Evolutionary conservation across 176 grass and related monocot genomes (phyloP), one percentile per base, ranked within the genome.

Genomic region (Olyra latifolia): DNA sequence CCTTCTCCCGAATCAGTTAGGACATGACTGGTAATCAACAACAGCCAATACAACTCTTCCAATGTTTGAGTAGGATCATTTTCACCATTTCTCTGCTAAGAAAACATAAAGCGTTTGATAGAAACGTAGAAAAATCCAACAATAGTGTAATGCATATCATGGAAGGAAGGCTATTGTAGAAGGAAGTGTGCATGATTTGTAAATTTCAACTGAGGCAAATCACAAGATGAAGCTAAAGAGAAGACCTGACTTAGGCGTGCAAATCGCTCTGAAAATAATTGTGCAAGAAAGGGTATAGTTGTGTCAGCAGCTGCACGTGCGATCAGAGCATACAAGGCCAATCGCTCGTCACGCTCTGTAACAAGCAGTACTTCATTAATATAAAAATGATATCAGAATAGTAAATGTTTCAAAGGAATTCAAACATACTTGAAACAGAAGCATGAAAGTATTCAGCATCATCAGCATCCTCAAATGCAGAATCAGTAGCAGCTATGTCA

Each of bases 1-100:
- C 95, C 95, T 83, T 95, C 95, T 17, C 95, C 92, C 66, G 95
- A 93, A 87, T 98, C 95, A 91, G 95, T 95, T 69, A 98, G 88
- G 66, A 98, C 95, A 82, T 98, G 95, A 66, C 92, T 93, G 43
- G 95, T 89, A 71, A 98, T 88, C 74, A 98, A 76, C 79, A 98
- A 87, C 30, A 98, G 84, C 95, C 95, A 98, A 85, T 98, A 95
- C 19, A 98, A 81, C 87, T 98, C 92, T 71, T 98, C 95, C 56
- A 95, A 81, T 61, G 88, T 95, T 85, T 79, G 88, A 71, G 95
- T 98, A 75, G 86, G 90, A 66, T 98, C 95, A 81, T 66, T 87
- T 85, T 77, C 88, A 59, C 73, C 64, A 71, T 87, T 81, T 80
- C 53, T 85, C 95, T 98, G 95, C 43, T 64, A 78, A 83, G 29